A percentile compares a stretch with the other conserved stretches of the same genome.
Evolutionary conservation across 768 basidiomycete genomes (phyloP).

Genomic region (Nidula microcarpa): DNA sequence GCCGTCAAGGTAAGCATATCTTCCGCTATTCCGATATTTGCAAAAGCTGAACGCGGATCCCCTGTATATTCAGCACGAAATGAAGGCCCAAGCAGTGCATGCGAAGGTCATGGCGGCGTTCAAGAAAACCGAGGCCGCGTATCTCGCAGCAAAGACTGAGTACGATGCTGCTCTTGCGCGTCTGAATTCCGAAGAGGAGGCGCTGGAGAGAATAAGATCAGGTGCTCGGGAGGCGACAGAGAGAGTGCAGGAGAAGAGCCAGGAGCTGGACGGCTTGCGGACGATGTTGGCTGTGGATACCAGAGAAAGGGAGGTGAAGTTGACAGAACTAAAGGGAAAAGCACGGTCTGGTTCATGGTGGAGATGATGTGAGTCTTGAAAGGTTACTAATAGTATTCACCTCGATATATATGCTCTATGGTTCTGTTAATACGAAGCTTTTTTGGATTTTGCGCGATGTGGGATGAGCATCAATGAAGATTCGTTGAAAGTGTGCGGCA

Average conservation of each 20-base stretch:
- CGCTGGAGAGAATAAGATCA: conserved; percentile 46
- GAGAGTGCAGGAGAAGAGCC: conserved; percentile 65
- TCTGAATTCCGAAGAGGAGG: conserved; percentile 40
- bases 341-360: conserved; percentile 3
- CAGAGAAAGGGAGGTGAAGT: conserved; percentile 54
- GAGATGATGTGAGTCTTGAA: neutral
- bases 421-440: too few species aligned
- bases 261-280: conserved; percentile 67
- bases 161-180: conserved; percentile 51
- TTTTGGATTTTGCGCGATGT: too few species aligned
- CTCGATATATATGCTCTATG: too few species aligned
- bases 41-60: neutral
- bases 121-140: conserved; percentile 62
- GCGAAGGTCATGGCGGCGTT: conserved; percentile 49
- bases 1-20: conserved; percentile 48
- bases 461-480: too few species aligned
- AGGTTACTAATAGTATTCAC: too few species aligned
- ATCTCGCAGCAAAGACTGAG: conserved; percentile 57
- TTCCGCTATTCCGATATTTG: neutral
- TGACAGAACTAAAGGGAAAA: conserved; percentile 36
- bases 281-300: conserved; percentile 69
- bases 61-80: conserved; percentile 48
- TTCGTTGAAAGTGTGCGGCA: too few species aligned
- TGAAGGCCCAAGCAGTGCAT: conserved; percentile 50
- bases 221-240: conserved; percentile 58